Conservation (phyloP, 192 early-diverging fungal genomes). For the Dissophora globulifera region DNA sequence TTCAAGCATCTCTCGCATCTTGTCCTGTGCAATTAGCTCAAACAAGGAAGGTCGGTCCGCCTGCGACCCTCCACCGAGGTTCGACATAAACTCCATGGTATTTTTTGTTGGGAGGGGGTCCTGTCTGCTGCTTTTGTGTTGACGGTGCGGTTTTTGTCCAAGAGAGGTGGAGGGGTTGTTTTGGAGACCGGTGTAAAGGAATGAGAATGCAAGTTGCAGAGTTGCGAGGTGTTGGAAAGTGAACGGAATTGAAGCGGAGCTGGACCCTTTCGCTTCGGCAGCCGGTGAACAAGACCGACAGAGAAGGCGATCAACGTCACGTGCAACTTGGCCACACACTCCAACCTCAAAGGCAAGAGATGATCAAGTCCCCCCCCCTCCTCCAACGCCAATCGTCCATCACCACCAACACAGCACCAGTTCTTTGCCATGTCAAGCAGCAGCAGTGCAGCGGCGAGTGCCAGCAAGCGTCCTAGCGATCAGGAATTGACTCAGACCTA, state of each 20-base stretch:
- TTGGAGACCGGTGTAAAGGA: no score
- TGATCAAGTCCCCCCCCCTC: no score
- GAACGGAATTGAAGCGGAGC: neutral
- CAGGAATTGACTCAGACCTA: slow-evolving; percentile 68
- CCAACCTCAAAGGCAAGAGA: no score
- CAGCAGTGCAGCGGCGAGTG: slow-evolving; percentile 35
- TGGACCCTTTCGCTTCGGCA: no score
- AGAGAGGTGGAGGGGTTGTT: no score
- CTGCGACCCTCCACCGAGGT: slow-evolving; percentile 67
- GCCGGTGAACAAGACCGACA: no score
- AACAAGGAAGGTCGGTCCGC: slow-evolving; percentile 90
- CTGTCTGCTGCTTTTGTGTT: neutral
- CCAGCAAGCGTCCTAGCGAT: slow-evolving; percentile 66
- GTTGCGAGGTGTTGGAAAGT: no score
- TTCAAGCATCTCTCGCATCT: slow-evolving; percentile 82
- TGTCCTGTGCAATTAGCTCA: slow-evolving; percentile 88
- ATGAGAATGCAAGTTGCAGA: no score
- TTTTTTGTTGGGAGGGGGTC: neutral
- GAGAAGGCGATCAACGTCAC: no score
- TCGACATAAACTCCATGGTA: slow-evolving; percentile 89
- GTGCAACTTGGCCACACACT: no score
- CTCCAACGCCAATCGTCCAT: no score
- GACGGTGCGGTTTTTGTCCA: no score
- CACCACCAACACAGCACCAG: neutral
- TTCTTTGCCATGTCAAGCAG: slow-evolving; percentile 38